These are phyloP conservation scores for Salix viminalis DNA, from an alignment of 345 rosid species.

Conservation along the genomic window DNA sequence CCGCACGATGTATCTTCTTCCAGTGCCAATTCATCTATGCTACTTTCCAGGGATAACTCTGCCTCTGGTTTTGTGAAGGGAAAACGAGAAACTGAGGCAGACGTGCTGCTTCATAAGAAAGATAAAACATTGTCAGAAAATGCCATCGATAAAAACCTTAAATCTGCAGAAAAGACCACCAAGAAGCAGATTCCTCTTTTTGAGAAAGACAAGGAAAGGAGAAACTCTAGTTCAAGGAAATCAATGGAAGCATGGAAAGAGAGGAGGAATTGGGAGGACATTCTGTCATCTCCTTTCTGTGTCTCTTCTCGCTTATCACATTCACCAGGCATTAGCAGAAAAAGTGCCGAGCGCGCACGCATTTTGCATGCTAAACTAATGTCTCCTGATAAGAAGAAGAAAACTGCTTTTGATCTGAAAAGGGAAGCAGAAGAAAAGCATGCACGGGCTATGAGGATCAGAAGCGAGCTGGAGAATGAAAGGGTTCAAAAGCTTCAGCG, in stretches of 20 bases:
- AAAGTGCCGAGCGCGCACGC: slow-evolving; percentile 66
- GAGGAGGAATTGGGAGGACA: slow-evolving; percentile 75
- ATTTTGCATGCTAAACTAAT: slow-evolving; percentile 61
- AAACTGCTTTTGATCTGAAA: slow-evolving; percentile 62
- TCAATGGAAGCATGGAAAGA: slow-evolving; percentile 81
- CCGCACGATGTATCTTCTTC: slow-evolving; percentile 27
- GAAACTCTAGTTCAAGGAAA: slow-evolving; percentile 47
- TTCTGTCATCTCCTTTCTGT: slow-evolving; percentile 61
- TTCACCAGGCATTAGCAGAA: slow-evolving; percentile 62
- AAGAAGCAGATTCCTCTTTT: slow-evolving; percentile 35
- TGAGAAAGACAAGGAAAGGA: slow-evolving; percentile 59
- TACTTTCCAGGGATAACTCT: slow-evolving; percentile 34
- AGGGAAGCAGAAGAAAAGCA: slow-evolving; percentile 75
- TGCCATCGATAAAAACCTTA: slow-evolving; percentile 36
- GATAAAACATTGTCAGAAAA: slow-evolving; percentile 36
- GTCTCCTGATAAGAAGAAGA: slow-evolving; percentile 78
- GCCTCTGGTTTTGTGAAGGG: slow-evolving; percentile 39
- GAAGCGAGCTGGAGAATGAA: slow-evolving; percentile 70
- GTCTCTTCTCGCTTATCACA: slow-evolving; percentile 55
- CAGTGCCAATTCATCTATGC: slow-evolving; percentile 25
- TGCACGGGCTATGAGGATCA: slow-evolving; percentile 68
- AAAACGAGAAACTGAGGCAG: slow-evolving; percentile 48
- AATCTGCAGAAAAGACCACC: slow-evolving; percentile 28
- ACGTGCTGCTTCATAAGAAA: slow-evolving; percentile 38
- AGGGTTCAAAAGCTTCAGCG: slow-evolving; percentile 76